Evolutionary conservation across 176 grass and related monocot species (phyloP).

Genomic region (Juncus effusus): DNA sequence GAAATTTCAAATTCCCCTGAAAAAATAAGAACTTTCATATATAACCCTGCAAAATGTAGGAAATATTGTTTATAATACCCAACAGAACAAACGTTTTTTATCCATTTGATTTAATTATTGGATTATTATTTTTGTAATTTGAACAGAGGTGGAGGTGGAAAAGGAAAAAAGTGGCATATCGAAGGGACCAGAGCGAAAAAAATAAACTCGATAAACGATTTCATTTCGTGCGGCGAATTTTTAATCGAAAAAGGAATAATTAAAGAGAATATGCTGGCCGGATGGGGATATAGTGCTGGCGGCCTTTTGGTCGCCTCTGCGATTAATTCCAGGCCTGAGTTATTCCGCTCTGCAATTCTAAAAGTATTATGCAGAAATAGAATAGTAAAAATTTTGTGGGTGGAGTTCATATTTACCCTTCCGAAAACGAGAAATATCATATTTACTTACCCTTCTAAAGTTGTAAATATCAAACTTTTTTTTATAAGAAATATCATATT

Average conservation of each 20-base stretch:
- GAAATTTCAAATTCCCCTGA: too few species aligned
- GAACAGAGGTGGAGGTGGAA: constrained; percentile 73
- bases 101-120: constrained; percentile 17
- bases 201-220: constrained; percentile 82
- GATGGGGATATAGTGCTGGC: constrained; percentile 91
- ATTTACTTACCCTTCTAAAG: too few species aligned
- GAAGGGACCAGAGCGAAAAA: constrained; percentile 63
- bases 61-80: neutral
- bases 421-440: too few species aligned
- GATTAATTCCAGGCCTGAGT: constrained; percentile 72
- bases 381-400: too few species aligned
- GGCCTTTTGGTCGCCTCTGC: constrained; percentile 90
- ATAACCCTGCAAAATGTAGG: neutral
- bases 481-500: too few species aligned
- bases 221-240: constrained; percentile 88
- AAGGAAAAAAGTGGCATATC: constrained; percentile 85
- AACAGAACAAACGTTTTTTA: neutral
- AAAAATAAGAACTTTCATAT: too few species aligned
- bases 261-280: constrained; percentile 76
- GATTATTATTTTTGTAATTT: constrained; percentile 17
- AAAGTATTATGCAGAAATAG: constrained; percentile 48
- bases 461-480: too few species aligned
- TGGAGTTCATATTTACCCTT: too few species aligned
- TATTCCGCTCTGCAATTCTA: constrained; percentile 77
- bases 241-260: constrained; percentile 84